These are phyloP conservation scores for Paecilomyces niveus DNA, from an alignment of 2,329 filamentous ascomycete species.

Conservation along the genomic window DNA sequence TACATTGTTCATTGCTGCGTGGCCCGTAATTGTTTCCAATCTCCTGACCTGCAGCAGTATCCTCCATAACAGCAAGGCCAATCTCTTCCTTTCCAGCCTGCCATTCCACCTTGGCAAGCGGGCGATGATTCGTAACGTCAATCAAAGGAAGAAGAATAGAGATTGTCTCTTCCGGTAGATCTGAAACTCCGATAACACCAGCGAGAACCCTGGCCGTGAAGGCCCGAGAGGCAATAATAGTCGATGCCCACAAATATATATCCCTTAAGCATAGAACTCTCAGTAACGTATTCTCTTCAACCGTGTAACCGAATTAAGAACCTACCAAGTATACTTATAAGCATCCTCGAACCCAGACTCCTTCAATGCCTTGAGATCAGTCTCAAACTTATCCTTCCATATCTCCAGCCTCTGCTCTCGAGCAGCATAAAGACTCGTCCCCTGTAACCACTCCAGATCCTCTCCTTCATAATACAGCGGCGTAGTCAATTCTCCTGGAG, in stretches of 20 bases:
- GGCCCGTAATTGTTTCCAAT: constrained; percentile 65
- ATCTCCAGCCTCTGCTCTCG: constrained; percentile 24
- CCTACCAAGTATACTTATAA: constrained; percentile 34
- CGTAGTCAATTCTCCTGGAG: constrained; percentile 53
- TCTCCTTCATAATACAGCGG: constrained; percentile 58
- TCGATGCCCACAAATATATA: constrained; percentile 40
- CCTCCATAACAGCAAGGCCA: constrained; percentile 35
- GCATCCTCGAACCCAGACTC: constrained; percentile 22
- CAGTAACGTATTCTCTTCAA: constrained; percentile 1
- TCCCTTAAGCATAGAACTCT: constrained; percentile 24
- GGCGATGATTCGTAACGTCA: constrained; percentile 66
- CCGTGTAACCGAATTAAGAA: background rate
- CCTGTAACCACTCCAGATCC: constrained; percentile 47
- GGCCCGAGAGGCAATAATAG: constrained; percentile 37
- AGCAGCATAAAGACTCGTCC: constrained; percentile 27
- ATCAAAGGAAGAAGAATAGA: constrained; percentile 64
- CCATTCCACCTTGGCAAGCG: constrained; percentile 55
- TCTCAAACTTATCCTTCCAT: constrained; percentile 33
- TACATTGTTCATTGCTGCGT: constrained; percentile 66
- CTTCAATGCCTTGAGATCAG: constrained; percentile 21
- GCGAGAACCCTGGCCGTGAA: constrained; percentile 39
- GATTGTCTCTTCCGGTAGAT: constrained; percentile 51
- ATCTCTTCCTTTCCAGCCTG: constrained; percentile 35
- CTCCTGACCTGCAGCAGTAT: constrained; percentile 46
- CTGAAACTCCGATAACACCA: constrained; percentile 25